Evolutionary conservation across 2,329 filamentous ascomycete genomes (phyloP).

Genomic region (Phialophora macrospora): DNA sequence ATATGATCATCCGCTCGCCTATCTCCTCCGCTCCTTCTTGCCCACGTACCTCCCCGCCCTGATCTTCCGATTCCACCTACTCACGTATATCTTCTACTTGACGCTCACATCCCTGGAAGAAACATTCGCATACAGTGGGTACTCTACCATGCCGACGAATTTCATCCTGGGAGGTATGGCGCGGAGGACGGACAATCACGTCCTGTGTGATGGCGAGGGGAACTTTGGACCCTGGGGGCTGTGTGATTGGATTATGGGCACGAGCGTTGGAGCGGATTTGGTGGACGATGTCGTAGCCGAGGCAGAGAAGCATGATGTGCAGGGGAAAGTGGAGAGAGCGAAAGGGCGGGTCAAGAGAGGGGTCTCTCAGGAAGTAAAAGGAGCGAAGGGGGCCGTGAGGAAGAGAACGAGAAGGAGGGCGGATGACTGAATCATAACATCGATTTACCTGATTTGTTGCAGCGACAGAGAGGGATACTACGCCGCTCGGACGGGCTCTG

Average conservation of each 20-base stretch:
- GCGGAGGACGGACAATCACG: slow-evolving; percentile 60
- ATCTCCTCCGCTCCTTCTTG: slow-evolving; percentile 60
- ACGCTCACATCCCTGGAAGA: slow-evolving; percentile 63
- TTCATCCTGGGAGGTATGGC: slow-evolving; percentile 65
- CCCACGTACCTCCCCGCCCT: slow-evolving; percentile 63
- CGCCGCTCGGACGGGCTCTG: neutral
- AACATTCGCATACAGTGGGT: slow-evolving; percentile 64
- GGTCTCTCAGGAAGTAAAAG: slow-evolving; percentile 21
- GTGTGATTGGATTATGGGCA: slow-evolving; percentile 52
- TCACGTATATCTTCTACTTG: slow-evolving; percentile 63
- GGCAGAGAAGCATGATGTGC: slow-evolving; percentile 45
- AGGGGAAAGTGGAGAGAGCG: slow-evolving; percentile 42
- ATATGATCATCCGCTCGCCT: slow-evolving; percentile 64
- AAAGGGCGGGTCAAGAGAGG: slow-evolving; percentile 40
- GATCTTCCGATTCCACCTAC: slow-evolving; percentile 63
- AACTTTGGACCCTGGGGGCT: slow-evolving; percentile 55
- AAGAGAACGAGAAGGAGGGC: slow-evolving; percentile 30
- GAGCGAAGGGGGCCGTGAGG: slow-evolving; percentile 20
- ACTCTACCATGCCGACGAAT: slow-evolving; percentile 61
- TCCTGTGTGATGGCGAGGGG: slow-evolving; percentile 53
- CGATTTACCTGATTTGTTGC: neutral
- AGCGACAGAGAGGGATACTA: neutral
- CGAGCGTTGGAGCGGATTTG: slow-evolving; percentile 50
- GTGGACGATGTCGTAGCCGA: slow-evolving; percentile 57
- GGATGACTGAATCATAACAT: slow-evolving; percentile 14